These are phyloP conservation scores for Cladosporium velox DNA, from an alignment of 2,329 filamentous ascomycete genomes.

Conservation along the genomic window DNA sequence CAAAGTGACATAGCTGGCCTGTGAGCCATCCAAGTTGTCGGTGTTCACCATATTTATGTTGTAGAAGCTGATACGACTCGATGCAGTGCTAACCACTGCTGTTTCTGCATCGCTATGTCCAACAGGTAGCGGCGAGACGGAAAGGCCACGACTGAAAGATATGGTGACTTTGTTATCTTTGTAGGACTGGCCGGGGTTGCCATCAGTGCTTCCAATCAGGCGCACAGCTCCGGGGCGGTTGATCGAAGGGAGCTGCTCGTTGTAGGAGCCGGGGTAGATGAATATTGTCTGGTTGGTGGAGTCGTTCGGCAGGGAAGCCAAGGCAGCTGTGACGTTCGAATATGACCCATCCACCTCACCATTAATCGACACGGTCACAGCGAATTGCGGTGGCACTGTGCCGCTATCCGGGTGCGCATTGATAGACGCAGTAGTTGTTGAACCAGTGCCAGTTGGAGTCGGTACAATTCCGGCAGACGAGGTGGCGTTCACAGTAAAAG, in stretches of 20 bases:
- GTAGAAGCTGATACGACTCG: slow-evolving; percentile 39
- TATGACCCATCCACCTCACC: slow-evolving; percentile 36
- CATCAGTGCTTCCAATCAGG: slow-evolving; percentile 40
- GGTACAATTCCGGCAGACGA: slow-evolving; percentile 22
- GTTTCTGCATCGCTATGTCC: slow-evolving; percentile 46
- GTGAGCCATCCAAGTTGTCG: slow-evolving; percentile 34
- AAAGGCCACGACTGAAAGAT: slow-evolving; percentile 35
- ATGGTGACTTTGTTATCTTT: slow-evolving; percentile 43
- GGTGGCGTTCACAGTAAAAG: slow-evolving; percentile 33
- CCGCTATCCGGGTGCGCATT: slow-evolving; percentile 46
- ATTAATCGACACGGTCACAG: slow-evolving; percentile 46
- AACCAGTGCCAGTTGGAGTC: slow-evolving; percentile 27
- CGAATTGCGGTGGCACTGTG: slow-evolving; percentile 43
- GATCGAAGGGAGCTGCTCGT: slow-evolving; percentile 44
- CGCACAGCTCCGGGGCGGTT: slow-evolving; percentile 45
- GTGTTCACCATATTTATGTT: slow-evolving; percentile 40
- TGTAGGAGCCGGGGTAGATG: slow-evolving; percentile 46
- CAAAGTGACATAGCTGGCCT: slow-evolving; percentile 37
- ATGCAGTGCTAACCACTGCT: slow-evolving; percentile 49
- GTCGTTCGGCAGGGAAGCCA: slow-evolving; percentile 41
- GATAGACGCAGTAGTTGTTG: slow-evolving; percentile 36
- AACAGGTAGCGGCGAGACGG: slow-evolving; percentile 42
- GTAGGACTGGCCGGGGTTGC: slow-evolving; percentile 39
- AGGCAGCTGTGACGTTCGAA: slow-evolving; percentile 40
- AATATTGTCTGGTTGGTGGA: slow-evolving; percentile 42